Conservation (phyloP, 805 yeast genomes). For the Starmera amethionina region DNA sequence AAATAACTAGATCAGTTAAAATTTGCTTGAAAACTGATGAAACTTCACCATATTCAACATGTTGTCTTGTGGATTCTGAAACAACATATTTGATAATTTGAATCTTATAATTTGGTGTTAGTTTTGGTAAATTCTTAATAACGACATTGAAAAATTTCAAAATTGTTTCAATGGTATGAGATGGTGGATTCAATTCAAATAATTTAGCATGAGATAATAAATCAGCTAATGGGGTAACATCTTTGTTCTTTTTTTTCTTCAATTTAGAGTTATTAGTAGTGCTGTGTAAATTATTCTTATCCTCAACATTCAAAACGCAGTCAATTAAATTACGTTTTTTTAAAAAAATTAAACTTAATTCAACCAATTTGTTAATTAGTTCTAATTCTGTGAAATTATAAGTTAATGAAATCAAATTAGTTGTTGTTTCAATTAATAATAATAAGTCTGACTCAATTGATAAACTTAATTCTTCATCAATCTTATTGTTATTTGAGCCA, state of each 20-base stretch:
- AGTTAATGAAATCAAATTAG: conserved; percentile 22
- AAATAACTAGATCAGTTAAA: conserved; percentile 48
- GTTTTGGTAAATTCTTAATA: conserved; percentile 32
- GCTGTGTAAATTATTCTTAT: conserved; percentile 26
- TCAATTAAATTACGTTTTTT: conserved; percentile 23
- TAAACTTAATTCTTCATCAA: conserved; percentile 24
- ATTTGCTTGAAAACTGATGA: conserved; percentile 23
- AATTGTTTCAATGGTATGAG: conserved; percentile 20
- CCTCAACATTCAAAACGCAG: conserved; percentile 15
- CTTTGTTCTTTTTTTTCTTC: conserved; percentile 32
- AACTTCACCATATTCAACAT: conserved; percentile 19
- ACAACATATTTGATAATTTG: conserved; percentile 41
- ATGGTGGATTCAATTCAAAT: conserved; percentile 35
- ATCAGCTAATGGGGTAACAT: conserved; percentile 51
- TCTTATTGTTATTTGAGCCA: conserved; percentile 25
- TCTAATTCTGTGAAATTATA: conserved; percentile 39
- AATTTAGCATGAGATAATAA: conserved; percentile 54
- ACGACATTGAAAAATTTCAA: conserved; percentile 37
- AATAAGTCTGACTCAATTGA: conserved; percentile 23
- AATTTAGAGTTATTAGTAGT: conserved; percentile 17
- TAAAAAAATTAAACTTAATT: conserved; percentile 37
- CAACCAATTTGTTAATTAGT: conserved; percentile 45
- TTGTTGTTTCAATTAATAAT: conserved; percentile 20
- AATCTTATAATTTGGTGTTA: conserved; percentile 57
- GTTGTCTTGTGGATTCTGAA: conserved; percentile 24